Evolutionary conservation across 768 basidiomycete species (phyloP), one percentile per base, ranked within the genome.

Genomic region (Panus rudis): DNA sequence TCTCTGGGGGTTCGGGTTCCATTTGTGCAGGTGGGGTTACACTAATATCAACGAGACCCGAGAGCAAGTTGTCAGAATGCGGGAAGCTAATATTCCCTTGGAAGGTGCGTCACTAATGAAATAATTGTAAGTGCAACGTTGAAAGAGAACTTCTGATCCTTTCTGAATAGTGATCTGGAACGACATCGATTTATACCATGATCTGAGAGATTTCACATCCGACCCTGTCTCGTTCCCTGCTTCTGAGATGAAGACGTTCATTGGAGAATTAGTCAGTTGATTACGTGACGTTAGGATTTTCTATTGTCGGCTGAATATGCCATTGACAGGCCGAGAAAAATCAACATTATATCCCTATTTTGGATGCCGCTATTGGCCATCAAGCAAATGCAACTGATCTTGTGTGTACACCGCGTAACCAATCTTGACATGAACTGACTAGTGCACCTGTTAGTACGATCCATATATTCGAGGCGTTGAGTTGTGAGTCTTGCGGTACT

Each of bases 101-200:
- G 86, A 91, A 74, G 76, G 78, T 78, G 20, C 34, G 51, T 46
- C 41, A 33, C 7, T 25, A 35, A 22, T 11, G 11, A 33, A 26
- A 4, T 19, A 16, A n/a, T n/a, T n/a, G n/a, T n/a, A n/a, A n/a
- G n/a, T n/a, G n/a, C n/a, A n/a, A n/a, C n/a, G n/a, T n/a, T n/a
- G n/a, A n/a, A n/a, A n/a, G n/a, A n/a, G n/a, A n/a, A n/a, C 19
- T 16, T 16, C 14, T 42, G 8, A 8, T 39, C 31, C 16, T n/a
- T n/a, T n/a, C n/a, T n/a, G n/a, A n/a, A n/a, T 25, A 81, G 81
- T 78, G 33, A 83, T 83, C 71, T 86, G 84, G 84, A 84, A 81
- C 53, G 84, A 85, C 51, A 82, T 86, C 47, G 83, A 86, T 60
- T 48, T 85, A 40, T 85, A 83, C 51, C 76, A 83, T 51, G 75